Evolutionary conservation across 192 early-diverging fungal genomes (phyloP).

Genomic region (Umbelopsis sp.): DNA sequence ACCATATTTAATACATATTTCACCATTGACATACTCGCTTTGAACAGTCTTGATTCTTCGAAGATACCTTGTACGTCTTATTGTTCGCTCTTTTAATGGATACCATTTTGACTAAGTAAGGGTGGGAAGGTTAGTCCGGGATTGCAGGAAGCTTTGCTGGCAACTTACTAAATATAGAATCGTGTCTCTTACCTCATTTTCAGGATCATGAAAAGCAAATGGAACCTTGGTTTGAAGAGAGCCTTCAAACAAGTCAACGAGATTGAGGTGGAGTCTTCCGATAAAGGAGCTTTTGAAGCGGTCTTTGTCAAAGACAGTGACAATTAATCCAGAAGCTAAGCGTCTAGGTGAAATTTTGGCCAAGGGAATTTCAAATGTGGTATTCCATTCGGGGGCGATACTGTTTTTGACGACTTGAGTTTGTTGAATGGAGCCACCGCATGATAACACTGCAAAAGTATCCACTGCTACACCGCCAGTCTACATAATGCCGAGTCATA

Average conservation of each 20-base stretch:
- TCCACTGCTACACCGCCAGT: not conserved
- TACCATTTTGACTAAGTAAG: slow-evolving; percentile 42
- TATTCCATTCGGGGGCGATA: slow-evolving; percentile 67
- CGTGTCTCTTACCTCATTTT: slow-evolving; percentile 45
- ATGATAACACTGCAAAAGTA: slow-evolving; percentile 52
- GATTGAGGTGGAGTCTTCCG: slow-evolving; percentile 57
- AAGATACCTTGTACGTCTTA: not conserved
- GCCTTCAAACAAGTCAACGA: slow-evolving; percentile 55
- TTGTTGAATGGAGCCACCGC: slow-evolving; percentile 58
- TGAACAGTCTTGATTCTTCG: slow-evolving; percentile 7
- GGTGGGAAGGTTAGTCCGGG: slow-evolving; percentile 7
- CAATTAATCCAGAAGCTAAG: slow-evolving; percentile 34
- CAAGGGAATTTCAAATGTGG: slow-evolving; percentile 58
- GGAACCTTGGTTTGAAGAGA: slow-evolving; percentile 19
- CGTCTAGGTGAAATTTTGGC: slow-evolving; percentile 29
- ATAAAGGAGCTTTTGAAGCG: slow-evolving; percentile 65
- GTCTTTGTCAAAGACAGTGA: slow-evolving; percentile 73
- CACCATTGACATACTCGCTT: slow-evolving; percentile 20
- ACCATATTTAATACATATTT: slow-evolving; percentile 21
- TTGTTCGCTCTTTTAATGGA: slow-evolving; percentile 17
- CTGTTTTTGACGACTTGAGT: slow-evolving; percentile 63
- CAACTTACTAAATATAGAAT: slow-evolving; percentile 6
- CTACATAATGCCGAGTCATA: too few species aligned
- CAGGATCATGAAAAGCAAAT: slow-evolving; percentile 52
- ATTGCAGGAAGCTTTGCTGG: slow-evolving; percentile 3